Conservation (phyloP, 177 flowering plant species). For the Vitis hybrid region DNA sequence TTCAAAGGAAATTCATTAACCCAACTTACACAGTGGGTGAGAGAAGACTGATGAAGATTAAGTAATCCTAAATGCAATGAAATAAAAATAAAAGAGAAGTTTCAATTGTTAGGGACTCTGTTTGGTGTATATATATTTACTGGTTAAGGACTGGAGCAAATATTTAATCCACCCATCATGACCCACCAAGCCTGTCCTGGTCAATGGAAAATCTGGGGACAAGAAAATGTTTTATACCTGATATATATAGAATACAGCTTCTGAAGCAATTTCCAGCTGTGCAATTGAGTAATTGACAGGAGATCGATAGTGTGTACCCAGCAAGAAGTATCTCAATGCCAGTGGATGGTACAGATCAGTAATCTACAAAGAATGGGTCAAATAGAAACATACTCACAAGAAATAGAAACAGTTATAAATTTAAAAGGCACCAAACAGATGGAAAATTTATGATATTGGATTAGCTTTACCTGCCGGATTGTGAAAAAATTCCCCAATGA, state of each 20-base stretch:
- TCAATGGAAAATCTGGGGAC: not conserved
- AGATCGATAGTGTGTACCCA: slow-evolving; percentile 84
- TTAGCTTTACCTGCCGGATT: slow-evolving; percentile 67
- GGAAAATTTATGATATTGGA: not conserved
- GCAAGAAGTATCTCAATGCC: slow-evolving; percentile 84
- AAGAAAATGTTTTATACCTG: slow-evolving; percentile 50
- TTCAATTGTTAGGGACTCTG: too few relatives aligned
- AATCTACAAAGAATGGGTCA: slow-evolving; percentile 41
- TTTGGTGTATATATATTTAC: too few relatives aligned
- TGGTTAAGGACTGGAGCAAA: too few relatives aligned
- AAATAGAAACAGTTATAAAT: not conserved
- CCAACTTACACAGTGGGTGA: too few relatives aligned
- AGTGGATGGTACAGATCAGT: slow-evolving; percentile 76
- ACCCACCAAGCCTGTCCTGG: too few relatives aligned
- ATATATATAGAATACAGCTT: slow-evolving; percentile 72
- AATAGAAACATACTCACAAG: not conserved
- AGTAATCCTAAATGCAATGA: too few relatives aligned
- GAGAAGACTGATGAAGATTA: too few relatives aligned
- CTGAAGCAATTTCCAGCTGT: slow-evolving; percentile 78
- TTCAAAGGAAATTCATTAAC: too few relatives aligned
- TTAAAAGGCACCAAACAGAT: not conserved
- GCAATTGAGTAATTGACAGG: slow-evolving; percentile 73
- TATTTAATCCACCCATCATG: too few relatives aligned
- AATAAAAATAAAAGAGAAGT: too few relatives aligned
- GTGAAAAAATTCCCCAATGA: slow-evolving; percentile 93